Evolutionary conservation across 2,329 filamentous ascomycete genomes (phyloP).

Genomic region (Rhinocladiella mackenziei): DNA sequence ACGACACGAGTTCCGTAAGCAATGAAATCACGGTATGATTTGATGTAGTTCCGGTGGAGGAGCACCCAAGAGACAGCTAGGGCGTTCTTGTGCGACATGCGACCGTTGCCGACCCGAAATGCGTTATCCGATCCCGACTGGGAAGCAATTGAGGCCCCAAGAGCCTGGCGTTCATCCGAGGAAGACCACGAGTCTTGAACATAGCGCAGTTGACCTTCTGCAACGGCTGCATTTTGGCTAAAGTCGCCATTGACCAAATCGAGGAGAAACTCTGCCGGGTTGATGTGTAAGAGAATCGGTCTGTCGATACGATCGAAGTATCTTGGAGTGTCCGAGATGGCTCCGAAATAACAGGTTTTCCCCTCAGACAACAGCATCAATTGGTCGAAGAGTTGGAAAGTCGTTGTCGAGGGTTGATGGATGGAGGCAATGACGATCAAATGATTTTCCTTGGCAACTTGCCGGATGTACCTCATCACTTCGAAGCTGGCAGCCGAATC

Average conservation of each 20-base stretch:
- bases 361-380: slow-evolving; percentile 69
- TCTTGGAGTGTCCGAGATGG: slow-evolving; percentile 52
- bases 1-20: slow-evolving; percentile 76
- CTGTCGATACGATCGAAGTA: slow-evolving; percentile 63
- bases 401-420: slow-evolving; percentile 77
- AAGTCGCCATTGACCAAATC: slow-evolving; percentile 79
- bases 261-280: slow-evolving; percentile 75
- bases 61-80: slow-evolving; percentile 57
- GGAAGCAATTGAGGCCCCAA: background rate
- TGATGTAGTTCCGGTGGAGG: slow-evolving; percentile 74
- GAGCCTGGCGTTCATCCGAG: slow-evolving; percentile 9
- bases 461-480: slow-evolving; percentile 68
- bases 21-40: slow-evolving; percentile 77
- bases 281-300: slow-evolving; percentile 65
- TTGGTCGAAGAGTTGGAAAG: slow-evolving; percentile 77
- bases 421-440: slow-evolving; percentile 77
- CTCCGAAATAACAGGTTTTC: slow-evolving; percentile 68
- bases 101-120: background rate
- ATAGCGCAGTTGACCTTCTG: slow-evolving; percentile 47
- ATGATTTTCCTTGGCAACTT: slow-evolving; percentile 55
- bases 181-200: slow-evolving; percentile 55
- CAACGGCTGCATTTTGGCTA: slow-evolving; percentile 44
- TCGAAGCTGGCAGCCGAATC: slow-evolving; percentile 74
- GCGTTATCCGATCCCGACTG: background rate
- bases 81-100: slow-evolving; percentile 6